Evolutionary conservation across 176 grass and related monocot genomes (phyloP).

Genomic region (Carex myosuroides): DNA sequence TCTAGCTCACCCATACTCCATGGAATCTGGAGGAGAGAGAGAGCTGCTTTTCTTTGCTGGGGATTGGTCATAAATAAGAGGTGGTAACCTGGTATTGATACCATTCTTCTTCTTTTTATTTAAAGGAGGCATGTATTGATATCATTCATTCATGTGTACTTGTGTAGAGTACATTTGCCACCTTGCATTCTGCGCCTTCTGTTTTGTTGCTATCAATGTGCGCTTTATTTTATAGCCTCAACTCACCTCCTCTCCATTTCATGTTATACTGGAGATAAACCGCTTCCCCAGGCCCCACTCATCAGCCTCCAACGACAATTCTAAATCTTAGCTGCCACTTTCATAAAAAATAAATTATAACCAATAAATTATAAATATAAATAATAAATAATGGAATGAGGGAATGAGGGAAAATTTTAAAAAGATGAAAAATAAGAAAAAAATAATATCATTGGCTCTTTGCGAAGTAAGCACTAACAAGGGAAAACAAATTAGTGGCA

Average conservation of each 20-base stretch:
- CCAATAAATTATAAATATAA: too few species aligned
- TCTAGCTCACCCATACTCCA: too few species aligned
- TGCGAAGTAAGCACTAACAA: too few species aligned
- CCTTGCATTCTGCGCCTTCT: constrained; percentile 2
- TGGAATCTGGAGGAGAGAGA: not conserved
- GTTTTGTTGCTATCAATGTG: constrained; percentile 11
- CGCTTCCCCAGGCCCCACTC: not conserved
- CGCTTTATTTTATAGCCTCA: not conserved
- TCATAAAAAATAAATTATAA: too few species aligned
- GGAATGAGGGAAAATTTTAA: too few species aligned
- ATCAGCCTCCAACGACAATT: too few species aligned
- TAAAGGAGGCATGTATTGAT: not conserved
- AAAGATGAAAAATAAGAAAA: too few species aligned
- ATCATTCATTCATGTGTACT: not conserved
- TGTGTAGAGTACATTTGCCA: not conserved
- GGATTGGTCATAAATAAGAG: constrained; percentile 10
- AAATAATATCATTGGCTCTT: too few species aligned
- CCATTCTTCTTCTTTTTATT: too few species aligned
- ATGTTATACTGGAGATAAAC: not conserved
- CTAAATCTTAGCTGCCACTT: too few species aligned
- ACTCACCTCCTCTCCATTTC: not conserved
- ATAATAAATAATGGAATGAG: too few species aligned
- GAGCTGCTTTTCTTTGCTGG: not conserved
- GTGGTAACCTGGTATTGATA: not conserved
- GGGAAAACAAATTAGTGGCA: too few species aligned